Evolutionary conservation across 192 early-diverging fungal genomes (phyloP).

Genomic region (Anaeromyces robustus): DNA sequence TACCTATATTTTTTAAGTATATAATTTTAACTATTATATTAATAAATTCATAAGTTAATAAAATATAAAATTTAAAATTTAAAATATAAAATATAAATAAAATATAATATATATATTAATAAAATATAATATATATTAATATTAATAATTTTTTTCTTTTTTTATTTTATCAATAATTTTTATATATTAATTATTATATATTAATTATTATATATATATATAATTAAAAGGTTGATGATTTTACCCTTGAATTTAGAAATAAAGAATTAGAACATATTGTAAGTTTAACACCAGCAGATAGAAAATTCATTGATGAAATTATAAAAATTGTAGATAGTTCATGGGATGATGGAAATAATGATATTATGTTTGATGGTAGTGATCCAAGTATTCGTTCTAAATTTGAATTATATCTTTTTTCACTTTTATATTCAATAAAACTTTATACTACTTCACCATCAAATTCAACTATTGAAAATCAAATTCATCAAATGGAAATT

Average conservation of each 20-base stretch:
- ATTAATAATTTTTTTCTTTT: too few relatives aligned
- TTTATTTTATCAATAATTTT: too few relatives aligned
- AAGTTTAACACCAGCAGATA: constrained; percentile 47
- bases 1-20: too few relatives aligned
- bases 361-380: constrained; percentile 38
- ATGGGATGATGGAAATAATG: background rate
- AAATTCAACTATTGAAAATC: background rate
- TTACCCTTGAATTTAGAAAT: constrained; percentile 53
- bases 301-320: constrained; percentile 55
- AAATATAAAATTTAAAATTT: too few relatives aligned
- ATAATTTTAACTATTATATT: too few relatives aligned
- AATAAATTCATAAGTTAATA: too few relatives aligned
- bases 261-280: constrained; percentile 31
- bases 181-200: background rate
- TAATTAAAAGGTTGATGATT: constrained; percentile 40
- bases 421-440: constrained; percentile 49
- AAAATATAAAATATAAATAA: too few relatives aligned
- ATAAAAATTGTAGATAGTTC: background rate
- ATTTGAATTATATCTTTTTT: constrained; percentile 58
- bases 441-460: constrained; percentile 6
- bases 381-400: constrained; percentile 60
- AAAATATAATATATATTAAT: too few relatives aligned
- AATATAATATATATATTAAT: too few relatives aligned
- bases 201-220: background rate
- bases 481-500: constrained; percentile 2